phyloP scores from a whole-genome alignment of 768 basidiomycete species.

The Sporobolomyces phaffii region DNA sequence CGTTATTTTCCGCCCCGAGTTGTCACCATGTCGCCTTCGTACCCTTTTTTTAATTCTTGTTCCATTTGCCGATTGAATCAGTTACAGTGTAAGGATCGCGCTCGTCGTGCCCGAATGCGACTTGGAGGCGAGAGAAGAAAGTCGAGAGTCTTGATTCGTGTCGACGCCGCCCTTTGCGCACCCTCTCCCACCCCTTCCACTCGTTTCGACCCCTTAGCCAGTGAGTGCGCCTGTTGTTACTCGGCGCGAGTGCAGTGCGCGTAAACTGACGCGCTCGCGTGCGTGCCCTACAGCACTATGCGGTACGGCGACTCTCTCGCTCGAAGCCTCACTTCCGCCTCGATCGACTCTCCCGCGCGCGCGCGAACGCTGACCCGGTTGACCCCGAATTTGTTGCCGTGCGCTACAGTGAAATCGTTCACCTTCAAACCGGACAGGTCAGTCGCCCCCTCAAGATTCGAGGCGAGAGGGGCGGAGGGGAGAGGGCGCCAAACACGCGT shows the following conservation, averaged over 20 bases:
- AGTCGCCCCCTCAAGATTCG: constrained; percentile 37
- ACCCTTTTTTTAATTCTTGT: too few species aligned
- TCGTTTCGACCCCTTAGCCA: not conserved
- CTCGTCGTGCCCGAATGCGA: too few species aligned
- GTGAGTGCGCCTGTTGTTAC: too few species aligned
- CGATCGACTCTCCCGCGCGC: not conserved
- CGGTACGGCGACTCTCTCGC: not conserved
- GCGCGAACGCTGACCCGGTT: not conserved
- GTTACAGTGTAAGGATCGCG: too few species aligned
- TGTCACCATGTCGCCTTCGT: too few species aligned
- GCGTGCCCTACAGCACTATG: not conserved
- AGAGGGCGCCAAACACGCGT: not conserved
- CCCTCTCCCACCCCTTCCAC: not conserved
- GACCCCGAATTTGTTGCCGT: not conserved
- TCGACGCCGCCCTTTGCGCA: too few species aligned
- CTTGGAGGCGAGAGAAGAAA: too few species aligned
- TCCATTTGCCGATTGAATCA: too few species aligned
- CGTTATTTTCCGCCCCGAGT: too few species aligned
- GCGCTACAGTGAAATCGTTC: constrained; percentile 78
- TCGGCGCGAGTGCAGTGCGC: too few species aligned
- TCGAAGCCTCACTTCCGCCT: not conserved
- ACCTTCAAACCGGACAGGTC: constrained; percentile 98
- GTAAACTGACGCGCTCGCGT: too few species aligned
- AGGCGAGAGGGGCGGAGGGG: not conserved
- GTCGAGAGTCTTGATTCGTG: too few species aligned